Evolutionary conservation across 441 rosid species (phyloP).

Genomic region (Gossypium aridum): DNA sequence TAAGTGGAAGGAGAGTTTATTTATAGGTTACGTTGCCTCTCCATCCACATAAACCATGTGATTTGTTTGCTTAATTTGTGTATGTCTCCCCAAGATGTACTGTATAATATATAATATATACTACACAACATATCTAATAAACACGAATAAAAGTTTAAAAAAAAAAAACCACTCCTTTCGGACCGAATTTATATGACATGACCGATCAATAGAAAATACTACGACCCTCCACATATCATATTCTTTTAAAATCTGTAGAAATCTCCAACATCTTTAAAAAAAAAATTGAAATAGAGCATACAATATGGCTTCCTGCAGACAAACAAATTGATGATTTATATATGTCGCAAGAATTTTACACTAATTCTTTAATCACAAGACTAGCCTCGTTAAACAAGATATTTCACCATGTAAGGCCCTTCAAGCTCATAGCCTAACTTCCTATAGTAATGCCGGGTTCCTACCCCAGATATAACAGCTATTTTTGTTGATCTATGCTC

Average conservation of each 20-base stretch:
- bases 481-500: constrained; percentile 84
- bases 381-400: constrained; percentile 36
- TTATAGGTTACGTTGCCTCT: background rate
- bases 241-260: background rate
- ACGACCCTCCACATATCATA: background rate
- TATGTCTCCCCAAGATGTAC: too few relatives aligned
- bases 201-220: too few relatives aligned
- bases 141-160: too few relatives aligned
- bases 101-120: too few relatives aligned
- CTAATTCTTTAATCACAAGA: background rate
- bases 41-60: background rate
- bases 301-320: background rate
- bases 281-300: background rate
- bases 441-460: constrained; percentile 94
- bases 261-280: background rate
- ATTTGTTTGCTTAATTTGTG: background rate
- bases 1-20: background rate
- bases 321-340: background rate
- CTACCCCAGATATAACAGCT: constrained; percentile 94
- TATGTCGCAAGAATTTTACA: background rate
- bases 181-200: too few relatives aligned
- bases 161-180: too few relatives aligned
- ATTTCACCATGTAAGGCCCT: constrained; percentile 97
- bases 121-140: too few relatives aligned
- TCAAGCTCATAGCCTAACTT: constrained; percentile 91